phyloP scores from a whole-genome alignment of 2,329 filamentous ascomycete genomes.

The Colletotrichum higginsianum region DNA sequence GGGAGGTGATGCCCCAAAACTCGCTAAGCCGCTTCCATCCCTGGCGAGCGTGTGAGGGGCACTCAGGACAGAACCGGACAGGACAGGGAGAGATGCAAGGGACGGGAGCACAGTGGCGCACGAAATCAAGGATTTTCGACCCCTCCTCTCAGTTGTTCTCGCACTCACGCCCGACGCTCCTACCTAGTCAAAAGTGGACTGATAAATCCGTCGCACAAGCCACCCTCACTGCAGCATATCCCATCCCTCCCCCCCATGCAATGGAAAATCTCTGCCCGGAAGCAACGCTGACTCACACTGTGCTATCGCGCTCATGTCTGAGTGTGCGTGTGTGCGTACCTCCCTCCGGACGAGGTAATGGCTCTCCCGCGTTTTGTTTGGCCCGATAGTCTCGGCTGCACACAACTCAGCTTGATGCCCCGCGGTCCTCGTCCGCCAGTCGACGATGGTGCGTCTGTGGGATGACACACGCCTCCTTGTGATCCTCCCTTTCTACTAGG shows the following conservation, averaged over 20 bases:
- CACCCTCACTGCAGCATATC: constrained; percentile 18
- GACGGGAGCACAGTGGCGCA: constrained; percentile 15
- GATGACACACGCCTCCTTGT: constrained; percentile 29
- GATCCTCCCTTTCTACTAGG: constrained; percentile 8
- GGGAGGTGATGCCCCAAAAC: constrained; percentile 24
- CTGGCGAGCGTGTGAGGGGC: constrained; percentile 13
- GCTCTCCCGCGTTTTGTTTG: constrained; percentile 23
- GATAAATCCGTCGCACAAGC: constrained; percentile 35
- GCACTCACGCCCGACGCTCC: constrained; percentile 22
- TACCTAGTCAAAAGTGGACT: constrained; percentile 19
- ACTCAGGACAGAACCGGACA: neutral
- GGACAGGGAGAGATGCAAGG: constrained; percentile 39
- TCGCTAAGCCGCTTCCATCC: constrained; percentile 37
- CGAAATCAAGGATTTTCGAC: neutral
- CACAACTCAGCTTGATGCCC: neutral
- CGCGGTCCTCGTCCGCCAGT: constrained; percentile 20
- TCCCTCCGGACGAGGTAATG: neutral
- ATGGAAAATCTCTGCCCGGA: constrained; percentile 13
- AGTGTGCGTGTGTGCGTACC: neutral
- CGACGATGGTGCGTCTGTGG: constrained; percentile 21
- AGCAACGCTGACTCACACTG: constrained; percentile 33
- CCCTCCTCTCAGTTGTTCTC: constrained; percentile 34
- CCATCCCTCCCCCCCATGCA: constrained; percentile 8
- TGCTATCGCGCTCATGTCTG: neutral
- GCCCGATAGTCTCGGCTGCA: constrained; percentile 23